Evolutionary conservation across 148 eudicot genomes (phyloP).

Genomic region (Suaeda aralocaspica): DNA sequence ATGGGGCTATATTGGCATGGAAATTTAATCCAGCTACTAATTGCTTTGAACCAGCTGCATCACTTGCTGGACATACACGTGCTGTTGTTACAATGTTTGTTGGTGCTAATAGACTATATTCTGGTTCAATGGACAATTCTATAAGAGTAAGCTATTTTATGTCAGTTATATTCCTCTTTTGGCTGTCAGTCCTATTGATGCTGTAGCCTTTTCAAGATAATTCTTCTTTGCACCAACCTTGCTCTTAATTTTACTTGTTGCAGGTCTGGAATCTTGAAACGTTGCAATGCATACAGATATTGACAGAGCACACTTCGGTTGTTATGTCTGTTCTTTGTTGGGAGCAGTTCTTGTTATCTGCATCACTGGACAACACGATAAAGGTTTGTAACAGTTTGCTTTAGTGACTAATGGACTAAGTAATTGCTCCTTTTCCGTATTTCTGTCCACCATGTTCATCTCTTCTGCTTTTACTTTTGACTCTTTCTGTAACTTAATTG

Average conservation of each 20-base stretch:
- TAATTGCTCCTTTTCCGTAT: neutral
- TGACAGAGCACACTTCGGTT: conserved; percentile 70
- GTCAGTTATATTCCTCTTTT: neutral
- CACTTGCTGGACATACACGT: conserved; percentile 70
- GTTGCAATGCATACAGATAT: conserved; percentile 78
- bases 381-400: conserved; percentile 42
- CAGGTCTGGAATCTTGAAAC: conserved; percentile 98
- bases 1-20: conserved; percentile 89
- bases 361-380: conserved; percentile 83
- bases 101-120: conserved; percentile 88
- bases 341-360: conserved; percentile 89
- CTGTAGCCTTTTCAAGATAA: neutral
- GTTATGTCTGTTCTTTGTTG: conserved; percentile 98
- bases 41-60: conserved; percentile 89
- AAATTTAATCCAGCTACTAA: conserved; percentile 66
- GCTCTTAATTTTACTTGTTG: conserved; percentile 16
- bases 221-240: neutral
- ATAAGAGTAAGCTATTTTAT: conserved; percentile 51
- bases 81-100: conserved; percentile 82
- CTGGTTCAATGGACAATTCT: conserved; percentile 89
- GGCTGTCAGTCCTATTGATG: neutral
- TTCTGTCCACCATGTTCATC: neutral
- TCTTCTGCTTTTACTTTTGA: neutral
- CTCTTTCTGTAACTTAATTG: neutral
- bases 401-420: neutral